A percentile compares a stretch with the other conserved stretches of the same genome.
Conservation (phyloP, 176 grass and related monocot genomes). For the Saccharum officinarum region DNA sequence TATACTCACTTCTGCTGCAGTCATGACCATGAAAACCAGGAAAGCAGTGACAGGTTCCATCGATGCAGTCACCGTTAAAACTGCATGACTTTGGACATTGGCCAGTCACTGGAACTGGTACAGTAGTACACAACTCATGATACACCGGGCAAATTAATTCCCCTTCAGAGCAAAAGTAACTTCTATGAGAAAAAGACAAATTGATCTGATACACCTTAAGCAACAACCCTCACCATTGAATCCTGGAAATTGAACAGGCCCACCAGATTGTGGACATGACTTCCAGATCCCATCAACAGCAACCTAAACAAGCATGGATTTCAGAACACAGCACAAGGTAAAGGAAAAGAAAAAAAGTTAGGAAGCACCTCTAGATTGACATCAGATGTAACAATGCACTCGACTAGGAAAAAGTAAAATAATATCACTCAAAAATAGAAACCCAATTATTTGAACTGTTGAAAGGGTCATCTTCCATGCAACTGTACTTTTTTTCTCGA, state of each 20-base stretch:
- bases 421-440: neutral
- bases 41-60: slow-evolving; percentile 92
- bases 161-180: slow-evolving; percentile 57
- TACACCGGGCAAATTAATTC: slow-evolving; percentile 95
- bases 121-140: slow-evolving; percentile 74
- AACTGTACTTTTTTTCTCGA: neutral
- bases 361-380: neutral
- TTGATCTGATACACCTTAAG: slow-evolving; percentile 16
- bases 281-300: slow-evolving; percentile 99
- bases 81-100: slow-evolving; percentile 76
- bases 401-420: neutral
- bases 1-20: slow-evolving; percentile 79
- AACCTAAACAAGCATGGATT: slow-evolving; percentile 51
- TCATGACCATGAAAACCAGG: slow-evolving; percentile 86
- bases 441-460: neutral
- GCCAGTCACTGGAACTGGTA: slow-evolving; percentile 54
- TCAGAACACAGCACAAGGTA: neutral
- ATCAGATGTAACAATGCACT: neutral
- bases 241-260: slow-evolving; percentile 92
- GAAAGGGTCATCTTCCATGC: neutral
- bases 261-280: slow-evolving; percentile 74
- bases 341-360: neutral
- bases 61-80: slow-evolving; percentile 90
- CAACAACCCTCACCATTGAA: slow-evolving; percentile 74
- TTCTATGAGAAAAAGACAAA: slow-evolving; percentile 23